These are phyloP conservation scores for Saccharomycopsis sp. DNA, from an alignment of 805 yeast species.

Conservation along the genomic window DNA sequence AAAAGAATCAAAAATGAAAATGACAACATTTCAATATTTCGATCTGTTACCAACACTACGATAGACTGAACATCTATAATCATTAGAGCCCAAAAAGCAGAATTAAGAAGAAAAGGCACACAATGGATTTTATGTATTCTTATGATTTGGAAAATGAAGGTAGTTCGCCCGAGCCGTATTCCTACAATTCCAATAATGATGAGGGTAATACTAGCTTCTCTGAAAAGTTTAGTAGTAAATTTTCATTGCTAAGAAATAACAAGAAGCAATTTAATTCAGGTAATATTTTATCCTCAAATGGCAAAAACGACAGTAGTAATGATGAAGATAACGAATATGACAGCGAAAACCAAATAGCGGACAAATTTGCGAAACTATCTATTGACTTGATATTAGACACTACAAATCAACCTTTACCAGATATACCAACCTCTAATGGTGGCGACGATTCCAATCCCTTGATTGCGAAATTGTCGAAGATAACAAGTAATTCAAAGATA, in stretches of 20 bases:
- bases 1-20: not conserved
- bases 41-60: not conserved
- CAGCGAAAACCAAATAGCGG: slow-evolving; percentile 2
- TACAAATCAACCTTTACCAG: not conserved
- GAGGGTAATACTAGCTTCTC: slow-evolving; percentile 1
- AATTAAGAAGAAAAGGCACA: not conserved
- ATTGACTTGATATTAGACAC: slow-evolving; percentile 2
- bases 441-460: not conserved
- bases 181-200: not conserved
- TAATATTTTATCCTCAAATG: not conserved
- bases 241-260: slow-evolving; percentile 1
- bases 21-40: not conserved
- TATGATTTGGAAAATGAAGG: slow-evolving; percentile 9
- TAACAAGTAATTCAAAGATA: not conserved
- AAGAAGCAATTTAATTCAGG: not conserved
- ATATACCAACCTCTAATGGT: not conserved
- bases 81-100: not conserved
- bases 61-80: not conserved
- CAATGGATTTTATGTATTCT: slow-evolving; percentile 17
- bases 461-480: not conserved
- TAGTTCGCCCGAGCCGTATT: not conserved
- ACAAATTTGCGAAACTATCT: slow-evolving; percentile 14
- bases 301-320: not conserved
- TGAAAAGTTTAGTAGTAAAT: slow-evolving; percentile 6
- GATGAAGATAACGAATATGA: not conserved